A percentile compares a stretch with the other conserved stretches of the same genome.
Evolutionary conservation across 331 rosid genomes (phyloP).

Genomic region (Malus hybrid): DNA sequence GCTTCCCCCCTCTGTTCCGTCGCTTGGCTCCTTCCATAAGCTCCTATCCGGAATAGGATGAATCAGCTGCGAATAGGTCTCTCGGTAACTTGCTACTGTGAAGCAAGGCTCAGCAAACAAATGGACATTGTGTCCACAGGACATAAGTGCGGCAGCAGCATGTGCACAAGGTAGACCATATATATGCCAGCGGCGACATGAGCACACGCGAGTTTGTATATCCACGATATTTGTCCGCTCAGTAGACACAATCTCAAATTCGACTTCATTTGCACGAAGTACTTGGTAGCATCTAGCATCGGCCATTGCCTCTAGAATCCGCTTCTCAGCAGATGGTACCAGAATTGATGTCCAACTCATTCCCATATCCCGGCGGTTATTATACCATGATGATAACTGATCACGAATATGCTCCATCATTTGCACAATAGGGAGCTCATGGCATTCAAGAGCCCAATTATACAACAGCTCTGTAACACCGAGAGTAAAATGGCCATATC

Average conservation of each 20-base stretch:
- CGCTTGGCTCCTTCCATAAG: constrained; percentile 65
- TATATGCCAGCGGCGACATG: constrained; percentile 94
- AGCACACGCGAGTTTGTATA: constrained; percentile 75
- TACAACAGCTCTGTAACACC: constrained; percentile 88
- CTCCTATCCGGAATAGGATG: constrained; percentile 74
- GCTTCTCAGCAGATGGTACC: constrained; percentile 93
- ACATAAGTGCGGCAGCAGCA: constrained; percentile 93
- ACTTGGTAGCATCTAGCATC: constrained; percentile 96
- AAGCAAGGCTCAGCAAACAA: constrained; percentile 87
- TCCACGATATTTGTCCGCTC: constrained; percentile 97
- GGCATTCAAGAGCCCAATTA: constrained; percentile 97
- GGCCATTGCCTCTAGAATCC: constrained; percentile 72
- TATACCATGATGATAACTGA: constrained; percentile 66
- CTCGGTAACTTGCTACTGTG: constrained; percentile 67
- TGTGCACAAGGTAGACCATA: constrained; percentile 97
- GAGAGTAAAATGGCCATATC: constrained; percentile 82
- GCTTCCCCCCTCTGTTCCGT: constrained; percentile 77
- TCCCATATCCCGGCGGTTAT: constrained; percentile 64
- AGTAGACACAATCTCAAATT: constrained; percentile 93
- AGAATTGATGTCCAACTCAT: constrained; percentile 77
- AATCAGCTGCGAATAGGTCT: constrained; percentile 66
- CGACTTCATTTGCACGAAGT: constrained; percentile 94
- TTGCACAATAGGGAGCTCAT: constrained; percentile 89
- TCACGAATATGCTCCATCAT: constrained; percentile 92
- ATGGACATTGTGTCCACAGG: constrained; percentile 86